Percentiles rank a stretch among this genome's conserved stretches.
Evolutionary conservation across 768 basidiomycete genomes (phyloP).

Genomic region (Candolleomyces aberdarensis): DNA sequence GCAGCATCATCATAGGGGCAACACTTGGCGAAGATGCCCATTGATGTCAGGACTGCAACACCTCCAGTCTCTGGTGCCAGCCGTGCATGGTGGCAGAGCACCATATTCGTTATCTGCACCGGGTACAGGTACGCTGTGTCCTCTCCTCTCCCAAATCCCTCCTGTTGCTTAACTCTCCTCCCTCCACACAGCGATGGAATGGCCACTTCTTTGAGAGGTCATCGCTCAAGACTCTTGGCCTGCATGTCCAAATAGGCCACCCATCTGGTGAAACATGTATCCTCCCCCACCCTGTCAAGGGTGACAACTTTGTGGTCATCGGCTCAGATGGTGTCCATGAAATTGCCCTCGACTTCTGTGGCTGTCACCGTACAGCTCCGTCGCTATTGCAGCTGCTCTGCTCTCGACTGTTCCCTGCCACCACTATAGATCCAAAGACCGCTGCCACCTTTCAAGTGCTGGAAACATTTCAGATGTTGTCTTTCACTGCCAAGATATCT

Average conservation of each 20-base stretch:
- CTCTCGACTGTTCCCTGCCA: slow-evolving; percentile 1
- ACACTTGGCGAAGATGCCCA: background rate
- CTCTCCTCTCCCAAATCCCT: background rate
- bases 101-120: background rate
- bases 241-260: slow-evolving; percentile 20
- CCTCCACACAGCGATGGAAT: slow-evolving; percentile 19
- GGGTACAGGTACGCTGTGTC: background rate
- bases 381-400: slow-evolving; percentile 25
- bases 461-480: slow-evolving; percentile 4
- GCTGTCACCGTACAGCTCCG: slow-evolving; percentile 16
- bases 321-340: slow-evolving; percentile 20
- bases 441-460: slow-evolving; percentile 4
- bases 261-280: slow-evolving; percentile 12
- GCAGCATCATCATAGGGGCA: no score
- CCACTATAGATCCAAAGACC: background rate
- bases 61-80: background rate
- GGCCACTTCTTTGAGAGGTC: slow-evolving; percentile 11
- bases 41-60: background rate
- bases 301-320: slow-evolving; percentile 24
- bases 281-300: slow-evolving; percentile 4
- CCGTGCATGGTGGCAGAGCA: background rate
- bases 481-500: background rate
- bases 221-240: background rate
- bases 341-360: slow-evolving; percentile 27
- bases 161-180: background rate